Conservation (phyloP, 495 filamentous ascomycete genomes). For the Aspergillus mulundensis region DNA sequence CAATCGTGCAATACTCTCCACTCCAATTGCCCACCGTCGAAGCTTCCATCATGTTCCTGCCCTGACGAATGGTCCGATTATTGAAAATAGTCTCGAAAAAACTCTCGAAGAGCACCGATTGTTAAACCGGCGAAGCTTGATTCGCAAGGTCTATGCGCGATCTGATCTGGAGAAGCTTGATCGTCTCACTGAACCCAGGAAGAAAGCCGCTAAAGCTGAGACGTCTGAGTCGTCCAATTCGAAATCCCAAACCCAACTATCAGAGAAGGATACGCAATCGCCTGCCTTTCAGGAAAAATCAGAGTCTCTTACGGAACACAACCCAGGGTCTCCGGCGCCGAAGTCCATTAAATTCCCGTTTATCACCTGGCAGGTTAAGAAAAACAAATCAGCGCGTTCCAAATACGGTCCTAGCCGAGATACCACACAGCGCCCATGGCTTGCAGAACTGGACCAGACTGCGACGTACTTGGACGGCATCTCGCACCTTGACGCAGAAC, state of each 20-base stretch:
- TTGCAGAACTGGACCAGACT: slow-evolving; percentile 15
- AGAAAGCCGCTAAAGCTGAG: not conserved
- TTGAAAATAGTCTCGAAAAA: slow-evolving; percentile 36
- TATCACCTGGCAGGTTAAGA: not conserved
- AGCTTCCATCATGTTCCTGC: slow-evolving; percentile 13
- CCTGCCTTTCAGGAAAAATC: not conserved
- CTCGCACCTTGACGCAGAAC: slow-evolving; percentile 39
- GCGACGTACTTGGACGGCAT: slow-evolving; percentile 13
- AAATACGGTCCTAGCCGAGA: not conserved
- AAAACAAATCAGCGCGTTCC: not conserved
- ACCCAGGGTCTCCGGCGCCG: not conserved
- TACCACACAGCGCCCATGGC: slow-evolving; percentile 31
- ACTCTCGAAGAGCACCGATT: slow-evolving; percentile 52
- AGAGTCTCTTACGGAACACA: not conserved
- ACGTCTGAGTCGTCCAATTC: not conserved
- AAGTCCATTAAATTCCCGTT: not conserved
- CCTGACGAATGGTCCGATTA: slow-evolving; percentile 17
- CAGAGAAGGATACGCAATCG: not conserved
- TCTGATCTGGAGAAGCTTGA: not conserved
- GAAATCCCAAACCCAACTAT: not conserved
- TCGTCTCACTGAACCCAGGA: slow-evolving; percentile 9
- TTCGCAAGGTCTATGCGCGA: slow-evolving; percentile 32
- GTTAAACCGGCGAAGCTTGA: slow-evolving; percentile 40
- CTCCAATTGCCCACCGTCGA: slow-evolving; percentile 2
- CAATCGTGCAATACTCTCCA: slow-evolving; percentile 14